A percentile compares a stretch with the other conserved stretches of the same genome.
Evolutionary conservation across 768 basidiomycete genomes (phyloP).

Genomic region (Lactifluus subvellereus): DNA sequence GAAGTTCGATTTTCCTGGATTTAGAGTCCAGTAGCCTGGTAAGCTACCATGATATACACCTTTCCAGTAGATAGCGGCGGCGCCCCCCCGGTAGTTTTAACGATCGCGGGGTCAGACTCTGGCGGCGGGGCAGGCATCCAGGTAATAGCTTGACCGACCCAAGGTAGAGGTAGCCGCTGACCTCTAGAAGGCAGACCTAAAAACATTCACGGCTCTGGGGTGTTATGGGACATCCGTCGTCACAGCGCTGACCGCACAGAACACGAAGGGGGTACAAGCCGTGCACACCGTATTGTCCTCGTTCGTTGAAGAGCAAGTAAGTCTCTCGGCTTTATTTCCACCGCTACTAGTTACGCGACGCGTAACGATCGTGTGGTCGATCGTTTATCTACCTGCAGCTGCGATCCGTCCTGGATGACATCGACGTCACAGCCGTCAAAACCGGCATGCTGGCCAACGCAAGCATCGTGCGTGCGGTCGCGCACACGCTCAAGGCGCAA

Average conservation of each 20-base stretch:
- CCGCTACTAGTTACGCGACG: neutral
- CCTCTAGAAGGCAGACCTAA: conserved; percentile 67
- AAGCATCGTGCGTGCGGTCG: conserved; percentile 46
- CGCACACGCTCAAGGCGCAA: conserved; percentile 41
- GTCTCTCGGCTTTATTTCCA: conserved; percentile 21
- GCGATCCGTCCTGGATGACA: conserved; percentile 62
- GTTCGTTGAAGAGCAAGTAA: conserved; percentile 72
- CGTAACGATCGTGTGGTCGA: neutral
- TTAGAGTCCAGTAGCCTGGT: neutral
- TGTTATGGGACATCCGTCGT: conserved; percentile 80
- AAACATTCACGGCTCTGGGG: conserved; percentile 70
- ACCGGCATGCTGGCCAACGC: conserved; percentile 83
- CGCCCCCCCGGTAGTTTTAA: conserved; percentile 40
- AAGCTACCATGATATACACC: neutral
- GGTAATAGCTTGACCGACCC: conserved; percentile 35
- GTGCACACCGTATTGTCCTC: conserved; percentile 61
- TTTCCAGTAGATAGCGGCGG: neutral
- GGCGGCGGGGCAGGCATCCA: conserved; percentile 90
- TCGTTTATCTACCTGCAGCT: conserved; percentile 42
- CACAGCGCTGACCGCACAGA: conserved; percentile 87
- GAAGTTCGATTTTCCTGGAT: neutral
- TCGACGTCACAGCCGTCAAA: conserved; percentile 69
- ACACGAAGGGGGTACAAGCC: conserved; percentile 76
- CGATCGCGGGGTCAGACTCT: conserved; percentile 78
- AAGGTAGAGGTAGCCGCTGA: neutral